phyloP scores from a whole-genome alignment of 2,329 filamentous ascomycete species.

The Paecilomyces sp. region DNA sequence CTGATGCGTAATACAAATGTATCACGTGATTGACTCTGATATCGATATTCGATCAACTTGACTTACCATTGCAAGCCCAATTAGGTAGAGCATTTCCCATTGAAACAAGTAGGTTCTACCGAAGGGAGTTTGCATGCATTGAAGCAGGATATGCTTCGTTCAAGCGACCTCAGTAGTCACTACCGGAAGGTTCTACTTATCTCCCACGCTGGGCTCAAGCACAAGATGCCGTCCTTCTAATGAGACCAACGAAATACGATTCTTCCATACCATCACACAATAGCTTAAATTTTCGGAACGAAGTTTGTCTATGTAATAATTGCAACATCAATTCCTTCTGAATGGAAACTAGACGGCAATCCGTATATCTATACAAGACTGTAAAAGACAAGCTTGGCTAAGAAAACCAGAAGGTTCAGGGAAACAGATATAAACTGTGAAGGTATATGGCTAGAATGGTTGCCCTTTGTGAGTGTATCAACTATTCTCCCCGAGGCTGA shows the following conservation, averaged over 20 bases:
- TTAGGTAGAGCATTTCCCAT: too few relatives aligned
- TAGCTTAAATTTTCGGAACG: not conserved
- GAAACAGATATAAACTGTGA: not conserved
- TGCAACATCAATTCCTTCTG: not conserved
- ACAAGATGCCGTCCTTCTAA: not conserved
- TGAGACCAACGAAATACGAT: not conserved
- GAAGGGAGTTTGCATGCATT: too few relatives aligned
- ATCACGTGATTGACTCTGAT: too few relatives aligned
- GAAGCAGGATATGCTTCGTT: too few relatives aligned
- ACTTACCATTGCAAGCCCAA: not conserved
- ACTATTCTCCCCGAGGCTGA: slow-evolving; percentile 43
- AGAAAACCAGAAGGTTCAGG: not conserved
- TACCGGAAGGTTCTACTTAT: too few relatives aligned
- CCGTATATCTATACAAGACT: not conserved
- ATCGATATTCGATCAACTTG: not conserved
- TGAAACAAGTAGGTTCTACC: too few relatives aligned
- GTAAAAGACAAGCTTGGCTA: not conserved
- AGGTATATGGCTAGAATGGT: not conserved
- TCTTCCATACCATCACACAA: not conserved
- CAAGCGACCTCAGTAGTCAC: too few relatives aligned
- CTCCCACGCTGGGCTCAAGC: too few relatives aligned
- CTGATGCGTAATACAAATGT: too few relatives aligned
- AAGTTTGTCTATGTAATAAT: not conserved
- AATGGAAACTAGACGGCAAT: not conserved
- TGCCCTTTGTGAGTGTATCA: slow-evolving; percentile 1